These are phyloP conservation scores for Arthrocladium fulminans DNA, from an alignment of 2,329 filamentous ascomycete genomes.

Conservation along the genomic window DNA sequence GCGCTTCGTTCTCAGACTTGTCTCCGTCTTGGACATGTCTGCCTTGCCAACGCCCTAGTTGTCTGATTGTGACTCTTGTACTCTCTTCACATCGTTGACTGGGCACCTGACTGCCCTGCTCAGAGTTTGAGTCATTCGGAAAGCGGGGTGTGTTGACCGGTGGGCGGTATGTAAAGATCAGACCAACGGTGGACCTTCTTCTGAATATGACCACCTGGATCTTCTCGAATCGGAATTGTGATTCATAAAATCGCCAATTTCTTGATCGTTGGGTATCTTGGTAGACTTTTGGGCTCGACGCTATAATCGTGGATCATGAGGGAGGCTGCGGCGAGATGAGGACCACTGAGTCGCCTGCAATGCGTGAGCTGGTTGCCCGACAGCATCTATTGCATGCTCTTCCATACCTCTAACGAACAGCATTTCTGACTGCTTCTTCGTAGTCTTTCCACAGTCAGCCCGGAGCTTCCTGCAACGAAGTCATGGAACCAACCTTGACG, in stretches of 20 bases:
- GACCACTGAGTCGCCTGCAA: slow-evolving; percentile 61
- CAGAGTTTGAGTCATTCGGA: no score
- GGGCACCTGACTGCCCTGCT: no score
- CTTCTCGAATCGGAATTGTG: no score
- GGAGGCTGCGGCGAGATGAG: slow-evolving; percentile 56
- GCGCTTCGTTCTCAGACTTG: neutral
- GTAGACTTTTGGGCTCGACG: no score
- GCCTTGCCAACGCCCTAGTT: neutral
- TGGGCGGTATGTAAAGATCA: no score
- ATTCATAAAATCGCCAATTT: no score
- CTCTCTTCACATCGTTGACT: neutral
- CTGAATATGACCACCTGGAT: no score
- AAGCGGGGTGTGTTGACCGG: no score
- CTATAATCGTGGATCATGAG: slow-evolving; percentile 23
- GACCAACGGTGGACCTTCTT: no score
- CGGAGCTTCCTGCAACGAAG: neutral
- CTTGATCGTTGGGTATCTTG: no score
- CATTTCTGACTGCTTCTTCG: slow-evolving; percentile 98
- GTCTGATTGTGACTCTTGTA: neutral
- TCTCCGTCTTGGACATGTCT: neutral
- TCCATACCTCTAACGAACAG: slow-evolving; percentile 82
- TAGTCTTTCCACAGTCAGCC: slow-evolving; percentile 50
- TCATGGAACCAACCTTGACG: slow-evolving; percentile 50
- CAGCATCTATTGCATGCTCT: neutral
- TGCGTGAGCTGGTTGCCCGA: slow-evolving; percentile 17